phyloP scores from a whole-genome alignment of 352 stramenopile genomes.

The Paralagenidium karlingii region DNA sequence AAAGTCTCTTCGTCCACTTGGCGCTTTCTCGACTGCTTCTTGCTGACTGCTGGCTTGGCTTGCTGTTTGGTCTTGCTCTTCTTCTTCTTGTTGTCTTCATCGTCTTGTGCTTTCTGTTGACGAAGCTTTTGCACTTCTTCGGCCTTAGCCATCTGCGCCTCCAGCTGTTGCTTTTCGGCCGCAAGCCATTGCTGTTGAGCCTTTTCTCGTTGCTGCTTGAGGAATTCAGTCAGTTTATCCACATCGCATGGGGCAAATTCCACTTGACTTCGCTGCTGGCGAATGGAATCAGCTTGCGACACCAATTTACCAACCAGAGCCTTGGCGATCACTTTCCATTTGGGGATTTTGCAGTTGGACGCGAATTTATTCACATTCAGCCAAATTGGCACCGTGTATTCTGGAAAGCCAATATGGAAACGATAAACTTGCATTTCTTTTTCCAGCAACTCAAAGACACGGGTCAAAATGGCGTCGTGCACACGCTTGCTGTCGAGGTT shows the following conservation, averaged over 20 bases:
- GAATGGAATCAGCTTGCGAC: slow-evolving; percentile 69
- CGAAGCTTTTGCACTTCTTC: slow-evolving; percentile 19
- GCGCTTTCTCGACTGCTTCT: slow-evolving; percentile 18
- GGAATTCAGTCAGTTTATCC: slow-evolving; percentile 78
- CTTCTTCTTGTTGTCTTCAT: slow-evolving; percentile 19
- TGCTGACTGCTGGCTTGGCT: slow-evolving; percentile 25
- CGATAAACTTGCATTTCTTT: slow-evolving; percentile 92
- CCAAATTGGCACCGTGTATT: slow-evolving; percentile 85
- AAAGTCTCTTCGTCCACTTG: slow-evolving; percentile 60
- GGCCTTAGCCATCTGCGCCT: slow-evolving; percentile 13
- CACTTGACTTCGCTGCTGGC: slow-evolving; percentile 84
- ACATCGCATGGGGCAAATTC: slow-evolving; percentile 79
- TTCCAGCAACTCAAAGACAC: slow-evolving; percentile 90
- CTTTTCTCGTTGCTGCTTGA: slow-evolving; percentile 69
- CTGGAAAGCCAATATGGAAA: slow-evolving; percentile 92
- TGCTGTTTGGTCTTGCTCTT: slow-evolving; percentile 14
- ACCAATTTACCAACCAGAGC: slow-evolving; percentile 55
- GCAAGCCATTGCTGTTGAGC: no score
- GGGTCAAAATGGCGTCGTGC: slow-evolving; percentile 84
- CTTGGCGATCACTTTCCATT: slow-evolving; percentile 64
- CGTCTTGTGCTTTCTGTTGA: slow-evolving; percentile 6
- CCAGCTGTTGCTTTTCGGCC: slow-evolving; percentile 62
- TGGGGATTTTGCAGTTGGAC: slow-evolving; percentile 54
- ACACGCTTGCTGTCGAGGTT: slow-evolving; percentile 75
- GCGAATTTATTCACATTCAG: slow-evolving; percentile 86